phyloP scores from a whole-genome alignment of 768 basidiomycete species.

The Mrakia hoshinonis region DNA sequence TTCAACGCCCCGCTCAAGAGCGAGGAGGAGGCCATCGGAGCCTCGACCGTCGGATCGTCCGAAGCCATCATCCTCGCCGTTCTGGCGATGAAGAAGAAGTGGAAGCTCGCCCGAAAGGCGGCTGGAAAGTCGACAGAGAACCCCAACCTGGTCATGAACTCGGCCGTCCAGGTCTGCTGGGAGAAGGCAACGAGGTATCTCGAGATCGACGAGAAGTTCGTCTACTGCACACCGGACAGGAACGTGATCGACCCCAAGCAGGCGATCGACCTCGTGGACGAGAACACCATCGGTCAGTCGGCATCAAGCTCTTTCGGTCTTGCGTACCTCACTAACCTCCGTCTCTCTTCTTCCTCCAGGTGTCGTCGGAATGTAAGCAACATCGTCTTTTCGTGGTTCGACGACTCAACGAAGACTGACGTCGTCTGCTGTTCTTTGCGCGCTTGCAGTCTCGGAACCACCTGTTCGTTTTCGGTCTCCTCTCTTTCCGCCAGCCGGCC shows the following conservation, averaged over 20 bases:
- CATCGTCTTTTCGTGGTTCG: background rate
- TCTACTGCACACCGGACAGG: slow-evolving; percentile 28
- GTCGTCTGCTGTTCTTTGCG: background rate
- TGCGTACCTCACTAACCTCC: background rate
- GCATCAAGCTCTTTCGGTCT: background rate
- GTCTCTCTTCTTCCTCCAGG: background rate
- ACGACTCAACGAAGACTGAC: slow-evolving; percentile 5
- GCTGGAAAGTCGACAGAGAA: slow-evolving; percentile 32
- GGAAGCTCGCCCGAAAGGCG: slow-evolving; percentile 33
- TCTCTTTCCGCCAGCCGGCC: too few relatives aligned
- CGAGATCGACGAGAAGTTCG: slow-evolving; percentile 40
- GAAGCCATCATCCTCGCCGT: slow-evolving; percentile 40
- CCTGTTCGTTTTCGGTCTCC: background rate
- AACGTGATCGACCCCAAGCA: slow-evolving; percentile 39
- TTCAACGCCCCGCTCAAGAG: slow-evolving; percentile 32
- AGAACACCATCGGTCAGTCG: slow-evolving; percentile 39
- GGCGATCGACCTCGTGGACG: slow-evolving; percentile 37
- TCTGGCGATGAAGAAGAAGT: slow-evolving; percentile 35
- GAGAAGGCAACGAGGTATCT: slow-evolving; percentile 38
- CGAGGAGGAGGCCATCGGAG: slow-evolving; percentile 25
- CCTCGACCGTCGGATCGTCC: slow-evolving; percentile 31
- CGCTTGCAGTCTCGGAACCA: slow-evolving; percentile 6
- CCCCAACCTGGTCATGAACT: slow-evolving; percentile 37
- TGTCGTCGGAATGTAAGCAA: background rate
- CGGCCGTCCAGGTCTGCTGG: slow-evolving; percentile 38